Base-by-base conservation (phyloP, 2,329 filamentous ascomycete species). In the Fusarium nisikadoi region DNA sequence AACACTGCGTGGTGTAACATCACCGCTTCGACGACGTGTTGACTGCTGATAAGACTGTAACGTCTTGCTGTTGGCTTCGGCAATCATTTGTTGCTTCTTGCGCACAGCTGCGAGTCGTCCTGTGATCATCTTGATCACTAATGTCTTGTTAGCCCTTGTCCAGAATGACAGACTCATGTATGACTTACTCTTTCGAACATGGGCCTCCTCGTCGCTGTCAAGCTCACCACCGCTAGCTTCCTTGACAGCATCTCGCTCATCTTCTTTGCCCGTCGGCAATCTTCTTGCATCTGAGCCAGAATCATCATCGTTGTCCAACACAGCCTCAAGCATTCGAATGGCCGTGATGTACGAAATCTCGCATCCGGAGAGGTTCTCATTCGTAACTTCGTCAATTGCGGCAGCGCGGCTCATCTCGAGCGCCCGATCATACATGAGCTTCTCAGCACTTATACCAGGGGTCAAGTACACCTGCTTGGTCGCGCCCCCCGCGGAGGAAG, bases 361-460 rank as follows among this genome's bases (percentile, higher is more conserved):
- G 79, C 95, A 98, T 20, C 94, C 94, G 1, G 86, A 83, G 29
- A 98, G 85, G 80, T 98, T 95, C 70, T 96, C 93, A 63, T 95
- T 94, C 4, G 96, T 94, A 54, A 99, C 93, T 83, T 99, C 96
- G 76, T 97, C 97, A 78, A 98, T 96, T 12, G 96, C 96, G 12
- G 96, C 95, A 8, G 93, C 91, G 57, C 94, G 91, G 80, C 94
- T 98, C 96, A 99, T 98, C 80, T 99, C 96, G 27, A 98, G 85
- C 1, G 96, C 96, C 50, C 96, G 93, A 76, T 99, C 96, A 79
- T 98, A 99, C 94, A 99, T 98, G 49, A 99, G 86, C 82, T 95
- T 97, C 84, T 98, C 96, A 1, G 96, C 96, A 27, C 94, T 98
- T 62, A 98, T 91, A 3, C 95, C 96, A 5, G 93, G 90, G 19